Evolutionary conservation across 352 stramenopile genomes (phyloP), one percentile per base, ranked within the genome.

Genomic region (Pythium utonaiense): DNA sequence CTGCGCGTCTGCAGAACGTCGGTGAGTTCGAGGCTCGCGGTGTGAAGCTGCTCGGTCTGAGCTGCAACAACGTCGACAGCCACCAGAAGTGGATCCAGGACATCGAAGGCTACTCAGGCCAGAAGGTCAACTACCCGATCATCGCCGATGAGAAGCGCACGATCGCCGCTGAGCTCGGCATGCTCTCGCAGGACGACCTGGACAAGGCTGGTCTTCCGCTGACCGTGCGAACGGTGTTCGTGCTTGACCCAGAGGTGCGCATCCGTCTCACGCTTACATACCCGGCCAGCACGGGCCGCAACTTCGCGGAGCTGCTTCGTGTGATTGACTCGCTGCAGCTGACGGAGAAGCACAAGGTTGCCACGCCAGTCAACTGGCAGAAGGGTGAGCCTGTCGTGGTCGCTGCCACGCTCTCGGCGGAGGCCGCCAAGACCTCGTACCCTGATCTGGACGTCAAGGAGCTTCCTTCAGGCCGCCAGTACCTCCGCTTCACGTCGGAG

Each of bases 241-340:
- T 98, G 51, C 68, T 98, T 49, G 91, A 95, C 58, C 86, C 88
- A 19, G 76, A 96, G 38, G 88, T 95, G 64, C 93, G 93, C 54
- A 76, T 98, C 36, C 89, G 91, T 66, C 69, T 98, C 27, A 88
- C 70, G 38, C 69, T 98, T 56, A 97, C 87, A 38, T 98, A 98
- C 71, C 94, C 94, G 33, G 86, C 88, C 14, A 96, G 83, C 56
- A 95, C 91, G 17, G 92, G 93, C 22, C 80, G 91, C 59, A 98
- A 98, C 77, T 97, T 98, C 69, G 78, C 90, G 58, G 94, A 98
- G 67, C 86, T 98, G 45, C 59, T 98, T 53, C 80, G 91, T 34
- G 84, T 96, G 6, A 63, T 97, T 14, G 90, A 97, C 72, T 93
- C 88, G 53, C 73, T 98, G 22, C 86, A 96, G 71, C 68, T 95